Base-by-base conservation (phyloP, 805 yeast genomes). In the Saturnispora mendoncae region DNA sequence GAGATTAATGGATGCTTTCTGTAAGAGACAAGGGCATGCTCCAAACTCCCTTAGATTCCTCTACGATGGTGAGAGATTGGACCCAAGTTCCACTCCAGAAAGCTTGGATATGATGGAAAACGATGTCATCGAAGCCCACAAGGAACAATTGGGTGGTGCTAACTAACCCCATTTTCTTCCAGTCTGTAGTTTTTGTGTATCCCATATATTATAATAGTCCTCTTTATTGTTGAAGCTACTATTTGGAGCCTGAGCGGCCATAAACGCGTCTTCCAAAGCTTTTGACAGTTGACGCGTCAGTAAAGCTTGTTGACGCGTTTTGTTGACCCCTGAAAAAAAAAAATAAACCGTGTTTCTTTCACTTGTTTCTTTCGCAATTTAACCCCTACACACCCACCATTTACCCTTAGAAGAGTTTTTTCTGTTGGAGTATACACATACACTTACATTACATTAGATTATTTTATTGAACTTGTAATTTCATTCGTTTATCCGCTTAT, bases 1-100 rank as follows among this genome's bases (percentile, higher is more conserved):
- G 63, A 84, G 95, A 67, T 78, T 92, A 55, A 90, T 92, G 87
- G 97, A 90, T 57, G 95, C 97, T 10, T 92, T 90, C 62, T 94
- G 97, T 62, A 88, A 88, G 67, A 84, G 98, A 70, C 95, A 90
- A 58, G 97, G 97, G 33, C 90, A 90, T 62, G 78, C 82, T 49
- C 66, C 82, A 57, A 77, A 74, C 51, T 76, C 90, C 39, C 68
- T 92, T 60, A 78, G 97, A 62, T 92, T 92, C 62, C 69, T 92
- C 56, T 80, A 80, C 58, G 99, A 92, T 51, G 99, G 99, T 49
- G 83, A 86, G 52, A 78, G 97, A 58, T 79, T 92, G 46, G 71
- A 74, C 49, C 83, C 88, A 8, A 88, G 82, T 45, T 86, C 84
- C 54, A 92, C 98, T 4, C 97, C 99, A 6, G 94, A 84, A 31